phyloP scores from a whole-genome alignment of 192 early-diverging fungal genomes.

The Backusella sp. region DNA sequence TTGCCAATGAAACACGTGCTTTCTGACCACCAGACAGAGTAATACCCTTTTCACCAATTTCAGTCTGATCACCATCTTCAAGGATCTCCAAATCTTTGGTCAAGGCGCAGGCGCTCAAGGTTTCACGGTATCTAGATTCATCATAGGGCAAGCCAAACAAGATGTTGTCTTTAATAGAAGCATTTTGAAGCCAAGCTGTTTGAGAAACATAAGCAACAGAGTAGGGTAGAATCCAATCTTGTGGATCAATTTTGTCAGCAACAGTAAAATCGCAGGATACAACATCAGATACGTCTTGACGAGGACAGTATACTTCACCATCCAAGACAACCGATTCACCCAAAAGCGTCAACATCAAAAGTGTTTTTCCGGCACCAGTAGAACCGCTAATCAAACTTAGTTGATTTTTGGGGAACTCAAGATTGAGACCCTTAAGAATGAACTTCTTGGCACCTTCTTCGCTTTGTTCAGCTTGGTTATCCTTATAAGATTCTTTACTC shows the following conservation, averaged over 20 bases:
- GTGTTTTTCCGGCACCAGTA: slow-evolving; percentile 88
- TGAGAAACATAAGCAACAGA: slow-evolving; percentile 81
- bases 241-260: slow-evolving; percentile 40
- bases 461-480: slow-evolving; percentile 79
- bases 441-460: slow-evolving; percentile 72
- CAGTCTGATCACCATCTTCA: slow-evolving; percentile 79
- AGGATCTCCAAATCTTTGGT: slow-evolving; percentile 77
- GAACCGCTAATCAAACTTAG: slow-evolving; percentile 63
- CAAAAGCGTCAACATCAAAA: slow-evolving; percentile 76
- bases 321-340: slow-evolving; percentile 53
- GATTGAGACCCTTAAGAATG: slow-evolving; percentile 42
- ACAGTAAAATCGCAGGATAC: slow-evolving; percentile 48
- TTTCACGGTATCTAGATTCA: slow-evolving; percentile 27
- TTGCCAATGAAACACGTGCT: slow-evolving; percentile 80
- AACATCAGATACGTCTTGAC: slow-evolving; percentile 75
- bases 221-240: slow-evolving; percentile 36
- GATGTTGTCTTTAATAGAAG: slow-evolving; percentile 76
- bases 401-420: slow-evolving; percentile 51
- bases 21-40: slow-evolving; percentile 89
- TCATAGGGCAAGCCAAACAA: slow-evolving; percentile 47
- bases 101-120: slow-evolving; percentile 70
- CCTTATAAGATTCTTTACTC: slow-evolving; percentile 52
- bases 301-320: slow-evolving; percentile 43
- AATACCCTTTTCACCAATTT: slow-evolving; percentile 83
- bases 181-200: slow-evolving; percentile 68